Percentiles rank a stretch among this genome's conserved stretches.
These are phyloP conservation scores for Globisporangium paroecandrum DNA, from an alignment of 352 stramenopile species.

Conservation along the genomic window DNA sequence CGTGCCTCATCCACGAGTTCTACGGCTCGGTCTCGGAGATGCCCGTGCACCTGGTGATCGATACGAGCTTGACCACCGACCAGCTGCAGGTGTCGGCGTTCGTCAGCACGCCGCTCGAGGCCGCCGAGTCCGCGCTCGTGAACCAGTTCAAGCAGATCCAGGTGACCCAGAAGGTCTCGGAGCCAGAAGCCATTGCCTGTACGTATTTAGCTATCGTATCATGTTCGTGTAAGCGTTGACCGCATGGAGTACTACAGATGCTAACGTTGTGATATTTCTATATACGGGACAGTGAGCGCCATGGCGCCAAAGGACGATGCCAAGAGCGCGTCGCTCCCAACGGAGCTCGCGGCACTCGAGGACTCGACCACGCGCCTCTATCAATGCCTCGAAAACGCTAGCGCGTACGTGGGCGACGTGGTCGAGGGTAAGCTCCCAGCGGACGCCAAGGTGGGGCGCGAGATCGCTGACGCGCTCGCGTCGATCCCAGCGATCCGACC, in stretches of 20 bases:
- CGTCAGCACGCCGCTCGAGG: conserved; percentile 84
- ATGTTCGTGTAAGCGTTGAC: background rate
- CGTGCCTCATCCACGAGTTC: conserved; percentile 98
- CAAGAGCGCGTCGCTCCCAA: conserved; percentile 49
- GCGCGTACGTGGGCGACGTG: conserved; percentile 90
- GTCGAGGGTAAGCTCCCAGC: conserved; percentile 72
- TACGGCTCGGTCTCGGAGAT: conserved; percentile 93
- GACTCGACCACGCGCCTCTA: conserved; percentile 88
- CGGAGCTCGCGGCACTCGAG: conserved; percentile 70
- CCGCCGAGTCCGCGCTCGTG: conserved; percentile 88
- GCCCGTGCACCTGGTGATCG: conserved; percentile 94
- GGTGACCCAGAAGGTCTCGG: conserved; percentile 88
- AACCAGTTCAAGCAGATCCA: conserved; percentile 94
- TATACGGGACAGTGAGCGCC: conserved; percentile 45
- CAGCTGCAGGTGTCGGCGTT: conserved; percentile 91
- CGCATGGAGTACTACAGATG: background rate
- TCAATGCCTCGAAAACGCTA: conserved; percentile 87
- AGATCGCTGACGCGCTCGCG: conserved; percentile 93
- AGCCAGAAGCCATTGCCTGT: conserved; percentile 93
- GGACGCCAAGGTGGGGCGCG: conserved; percentile 87
- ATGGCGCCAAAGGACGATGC: conserved; percentile 57
- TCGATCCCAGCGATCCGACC: conserved; percentile 91
- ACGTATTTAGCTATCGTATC: conserved; percentile 32
- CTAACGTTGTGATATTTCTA: conserved; percentile 4
- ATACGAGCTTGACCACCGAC: conserved; percentile 85